A percentile compares a stretch with the other conserved stretches of the same genome.
phyloP scores from a whole-genome alignment of 768 basidiomycete species.

The Amanita rubescens region DNA sequence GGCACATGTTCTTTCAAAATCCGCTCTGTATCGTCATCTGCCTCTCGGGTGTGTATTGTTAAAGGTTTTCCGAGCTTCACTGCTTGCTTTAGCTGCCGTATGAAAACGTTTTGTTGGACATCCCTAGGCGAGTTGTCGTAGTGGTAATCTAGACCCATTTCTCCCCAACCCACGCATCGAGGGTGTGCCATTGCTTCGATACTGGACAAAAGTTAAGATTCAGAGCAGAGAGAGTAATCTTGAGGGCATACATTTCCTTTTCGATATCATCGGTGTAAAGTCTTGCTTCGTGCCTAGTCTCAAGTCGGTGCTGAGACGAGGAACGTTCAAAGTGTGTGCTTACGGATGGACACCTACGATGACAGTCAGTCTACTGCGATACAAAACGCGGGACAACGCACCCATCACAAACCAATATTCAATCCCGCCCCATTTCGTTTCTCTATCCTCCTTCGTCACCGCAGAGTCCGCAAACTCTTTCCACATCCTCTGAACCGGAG shows the following conservation, averaged over 20 bases:
- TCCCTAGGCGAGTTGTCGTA: constrained; percentile 72
- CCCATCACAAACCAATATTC: constrained; percentile 85
- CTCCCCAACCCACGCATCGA: constrained; percentile 82
- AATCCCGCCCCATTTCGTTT: constrained; percentile 53
- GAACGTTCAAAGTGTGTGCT: too few relatives aligned
- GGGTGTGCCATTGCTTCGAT: constrained; percentile 73
- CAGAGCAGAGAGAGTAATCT: background rate
- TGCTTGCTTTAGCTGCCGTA: constrained; percentile 61
- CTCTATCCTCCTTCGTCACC: constrained; percentile 38
- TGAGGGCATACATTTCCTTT: constrained; percentile 42
- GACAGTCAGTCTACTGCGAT: too few relatives aligned
- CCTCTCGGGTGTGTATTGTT: constrained; percentile 83
- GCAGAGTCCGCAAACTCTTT: constrained; percentile 70
- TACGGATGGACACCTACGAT: constrained; percentile 67
- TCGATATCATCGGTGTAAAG: constrained; percentile 64
- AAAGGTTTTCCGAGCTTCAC: constrained; percentile 66
- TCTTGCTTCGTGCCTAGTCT: constrained; percentile 60
- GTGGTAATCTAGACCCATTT: constrained; percentile 84
- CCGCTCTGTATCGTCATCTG: constrained; percentile 72
- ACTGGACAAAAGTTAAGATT: constrained; percentile 25
- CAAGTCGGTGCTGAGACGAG: background rate
- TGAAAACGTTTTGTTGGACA: constrained; percentile 59
- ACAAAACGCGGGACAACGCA: constrained; percentile 21
- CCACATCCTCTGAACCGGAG: constrained; percentile 58
- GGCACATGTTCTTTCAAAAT: constrained; percentile 77